Evolutionary conservation across 2,329 filamentous ascomycete genomes (phyloP).

Genomic region (Talaromyces pinophilus): DNA sequence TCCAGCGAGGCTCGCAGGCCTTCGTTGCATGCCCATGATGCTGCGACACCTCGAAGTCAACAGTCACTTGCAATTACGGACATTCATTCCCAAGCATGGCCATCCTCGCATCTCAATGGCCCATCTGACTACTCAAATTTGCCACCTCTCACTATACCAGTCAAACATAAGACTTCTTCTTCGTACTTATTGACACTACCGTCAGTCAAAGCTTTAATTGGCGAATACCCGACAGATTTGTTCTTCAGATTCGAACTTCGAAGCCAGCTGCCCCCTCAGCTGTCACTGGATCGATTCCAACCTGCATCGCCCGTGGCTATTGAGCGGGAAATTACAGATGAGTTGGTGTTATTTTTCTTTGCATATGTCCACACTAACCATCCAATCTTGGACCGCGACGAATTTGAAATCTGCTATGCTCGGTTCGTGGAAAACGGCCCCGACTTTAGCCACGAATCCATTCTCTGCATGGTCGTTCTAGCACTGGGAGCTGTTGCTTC

Average conservation of each 20-base stretch:
- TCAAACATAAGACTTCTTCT: slow-evolving; percentile 19
- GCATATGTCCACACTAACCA: slow-evolving; percentile 12
- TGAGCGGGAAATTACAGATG: slow-evolving; percentile 10
- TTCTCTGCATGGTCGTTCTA: slow-evolving; percentile 36
- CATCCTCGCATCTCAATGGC: background rate
- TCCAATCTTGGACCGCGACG: slow-evolving; percentile 10
- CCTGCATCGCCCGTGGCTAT: slow-evolving; percentile 23
- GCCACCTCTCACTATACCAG: slow-evolving; percentile 18
- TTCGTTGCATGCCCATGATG: background rate
- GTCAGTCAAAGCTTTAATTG: slow-evolving; percentile 8
- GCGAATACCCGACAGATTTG: slow-evolving; percentile 16
- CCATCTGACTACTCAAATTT: slow-evolving; percentile 10
- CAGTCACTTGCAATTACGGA: background rate
- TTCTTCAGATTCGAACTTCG: slow-evolving; percentile 24
- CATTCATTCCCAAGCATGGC: background rate
- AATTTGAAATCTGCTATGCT: slow-evolving; percentile 28
- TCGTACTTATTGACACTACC: slow-evolving; percentile 15
- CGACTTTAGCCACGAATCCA: slow-evolving; percentile 31
- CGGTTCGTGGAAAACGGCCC: slow-evolving; percentile 28
- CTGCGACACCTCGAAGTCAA: background rate
- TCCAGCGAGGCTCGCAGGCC: background rate
- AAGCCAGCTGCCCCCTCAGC: slow-evolving; percentile 32
- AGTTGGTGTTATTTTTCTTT: slow-evolving; percentile 10
- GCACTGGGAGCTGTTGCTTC: slow-evolving; percentile 33
- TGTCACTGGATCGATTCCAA: slow-evolving; percentile 19